These are phyloP conservation scores for Cytospora chrysosperma DNA, from an alignment of 2,329 filamentous ascomycete species.

Conservation along the genomic window DNA sequence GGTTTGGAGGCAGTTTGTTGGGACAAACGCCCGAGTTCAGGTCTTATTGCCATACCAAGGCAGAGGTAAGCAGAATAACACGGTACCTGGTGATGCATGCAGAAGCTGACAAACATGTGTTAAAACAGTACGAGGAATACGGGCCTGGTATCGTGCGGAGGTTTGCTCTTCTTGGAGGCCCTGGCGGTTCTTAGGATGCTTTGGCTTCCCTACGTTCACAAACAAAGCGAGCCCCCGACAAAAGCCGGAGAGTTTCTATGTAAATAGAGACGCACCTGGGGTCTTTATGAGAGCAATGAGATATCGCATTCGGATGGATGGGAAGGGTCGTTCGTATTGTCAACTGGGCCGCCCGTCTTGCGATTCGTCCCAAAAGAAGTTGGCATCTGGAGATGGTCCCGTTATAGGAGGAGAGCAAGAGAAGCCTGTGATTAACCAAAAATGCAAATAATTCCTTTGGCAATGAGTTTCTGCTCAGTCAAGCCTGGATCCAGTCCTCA, in stretches of 20 bases:
- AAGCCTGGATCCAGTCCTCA: not conserved
- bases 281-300: not conserved
- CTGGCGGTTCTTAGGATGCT: constrained; percentile 66
- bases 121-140: constrained; percentile 83
- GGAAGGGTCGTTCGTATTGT: not conserved
- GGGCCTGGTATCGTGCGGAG: constrained; percentile 92
- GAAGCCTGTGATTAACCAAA: not conserved
- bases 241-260: not conserved
- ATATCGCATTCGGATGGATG: not conserved
- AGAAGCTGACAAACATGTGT: constrained; percentile 26
- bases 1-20: constrained; percentile 95
- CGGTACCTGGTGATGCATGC: not conserved
- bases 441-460: not conserved
- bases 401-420: not conserved
- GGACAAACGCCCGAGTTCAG: constrained; percentile 98
- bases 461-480: not conserved
- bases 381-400: not conserved
- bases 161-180: constrained; percentile 90
- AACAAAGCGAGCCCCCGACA: not conserved
- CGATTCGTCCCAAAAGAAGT: not conserved
- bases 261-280: not conserved
- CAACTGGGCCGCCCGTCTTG: not conserved
- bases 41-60: constrained; percentile 97
- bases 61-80: constrained; percentile 50
- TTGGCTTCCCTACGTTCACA: not conserved